Base-by-base conservation (phyloP, 2,329 filamentous ascomycete species). In the Cadophora malorum region DNA sequence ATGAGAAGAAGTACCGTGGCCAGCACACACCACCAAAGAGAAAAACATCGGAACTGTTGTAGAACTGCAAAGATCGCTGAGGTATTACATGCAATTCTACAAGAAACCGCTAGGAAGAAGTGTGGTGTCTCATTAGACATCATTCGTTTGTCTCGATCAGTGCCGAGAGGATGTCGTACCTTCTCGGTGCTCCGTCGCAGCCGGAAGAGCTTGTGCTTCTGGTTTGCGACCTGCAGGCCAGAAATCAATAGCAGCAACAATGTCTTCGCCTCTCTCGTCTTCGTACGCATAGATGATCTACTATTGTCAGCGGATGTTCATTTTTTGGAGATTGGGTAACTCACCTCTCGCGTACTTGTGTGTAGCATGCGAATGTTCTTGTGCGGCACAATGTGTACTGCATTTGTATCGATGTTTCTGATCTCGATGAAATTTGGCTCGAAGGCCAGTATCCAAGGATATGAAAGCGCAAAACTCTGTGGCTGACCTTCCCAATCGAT, bases 361-460 rank as follows among this genome's bases (percentile, higher is more conserved):
- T 99, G 96, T 74, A 99, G 85, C 94, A 98, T 97, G 76, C 96
- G 89, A 76, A 97, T 96, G 77, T 97, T 97, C 85, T 93, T 96
- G 77, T 94, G 94, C 67, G 94, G 96, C 78, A 98, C 91, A 75
- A 99, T 97, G 79, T 97, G 94, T 71, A 98, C 94, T 69, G 93
- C 92, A 72, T 94, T 93, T 63, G 91, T 97, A 80, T 99, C 96
- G 79, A 97, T 95, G 78, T 97, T 93, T 72, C 96, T 87, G 75
- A 99, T 91, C 82, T 99, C 96, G 74, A 99, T 96, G 77, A 99
- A 99, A 77, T 96, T 97, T 47, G 94, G 90, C 81, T 99, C 96
- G 79, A 99, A 99, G 0, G 95, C 96, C 75, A 99, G 83, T 71
- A 99, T 97, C 86, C 96, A 99, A 59, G 96, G 96, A 76, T 96